A percentile compares a stretch with the other conserved stretches of the same genome.
Conservation (phyloP, 768 basidiomycete species). For the Porphyrellus cyaneotinctus region DNA sequence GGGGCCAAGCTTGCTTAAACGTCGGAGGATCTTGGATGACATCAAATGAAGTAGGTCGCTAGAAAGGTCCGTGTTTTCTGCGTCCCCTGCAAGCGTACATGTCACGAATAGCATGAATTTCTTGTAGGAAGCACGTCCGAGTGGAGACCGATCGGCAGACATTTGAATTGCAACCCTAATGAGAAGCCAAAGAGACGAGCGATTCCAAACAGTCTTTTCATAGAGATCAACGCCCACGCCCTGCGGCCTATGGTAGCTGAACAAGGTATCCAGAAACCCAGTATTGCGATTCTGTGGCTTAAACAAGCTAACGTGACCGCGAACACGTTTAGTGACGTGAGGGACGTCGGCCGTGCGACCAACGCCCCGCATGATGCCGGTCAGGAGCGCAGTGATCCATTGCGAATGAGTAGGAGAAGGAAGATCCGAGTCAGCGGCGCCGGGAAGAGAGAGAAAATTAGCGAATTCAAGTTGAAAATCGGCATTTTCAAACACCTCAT, state of each 20-base stretch:
- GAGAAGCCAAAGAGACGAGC: too few relatives aligned
- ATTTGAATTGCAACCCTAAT: neutral
- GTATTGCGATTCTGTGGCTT: too few relatives aligned
- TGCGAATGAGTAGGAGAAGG: neutral
- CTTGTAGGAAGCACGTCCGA: neutral
- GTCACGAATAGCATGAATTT: neutral
- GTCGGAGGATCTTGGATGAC: neutral
- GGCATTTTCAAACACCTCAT: neutral
- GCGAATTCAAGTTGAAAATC: neutral
- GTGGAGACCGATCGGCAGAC: neutral
- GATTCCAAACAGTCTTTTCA: too few relatives aligned
- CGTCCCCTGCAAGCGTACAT: neutral
- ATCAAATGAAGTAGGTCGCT: neutral
- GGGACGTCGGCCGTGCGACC: neutral
- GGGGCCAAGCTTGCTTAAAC: neutral
- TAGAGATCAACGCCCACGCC: too few relatives aligned
- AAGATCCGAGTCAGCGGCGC: neutral
- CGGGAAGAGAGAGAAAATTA: neutral
- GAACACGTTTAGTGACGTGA: too few relatives aligned
- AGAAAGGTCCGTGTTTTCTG: neutral
- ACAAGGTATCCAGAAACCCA: too few relatives aligned
- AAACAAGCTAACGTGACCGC: too few relatives aligned
- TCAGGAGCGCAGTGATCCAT: neutral
- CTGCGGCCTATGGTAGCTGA: too few relatives aligned
- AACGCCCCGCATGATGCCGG: neutral